Evolutionary conservation across 148 eudicot genomes (phyloP).

Genomic region (Salicornia ramosissima): DNA sequence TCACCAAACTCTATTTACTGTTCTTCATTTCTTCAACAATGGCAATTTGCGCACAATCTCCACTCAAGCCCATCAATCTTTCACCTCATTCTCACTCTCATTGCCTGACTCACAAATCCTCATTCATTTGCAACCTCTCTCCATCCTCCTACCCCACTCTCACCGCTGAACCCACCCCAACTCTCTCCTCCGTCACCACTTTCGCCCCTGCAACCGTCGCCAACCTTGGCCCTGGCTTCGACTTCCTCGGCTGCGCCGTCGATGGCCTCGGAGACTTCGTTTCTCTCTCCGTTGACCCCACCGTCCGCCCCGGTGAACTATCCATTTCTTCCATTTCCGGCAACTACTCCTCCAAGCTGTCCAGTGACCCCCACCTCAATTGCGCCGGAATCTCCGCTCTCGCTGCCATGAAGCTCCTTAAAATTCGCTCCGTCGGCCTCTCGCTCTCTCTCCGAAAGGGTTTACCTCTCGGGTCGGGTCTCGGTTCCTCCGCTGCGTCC

Average conservation of each 20-base stretch:
- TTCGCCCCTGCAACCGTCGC: conserved; percentile 99
- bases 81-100: conserved; percentile 14
- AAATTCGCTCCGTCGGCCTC: conserved; percentile 60
- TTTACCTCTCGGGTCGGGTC: conserved; percentile 81
- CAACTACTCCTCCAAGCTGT: conserved; percentile 32
- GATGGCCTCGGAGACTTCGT: conserved; percentile 78
- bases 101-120: conserved; percentile 2
- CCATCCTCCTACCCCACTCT: conserved; percentile 20
- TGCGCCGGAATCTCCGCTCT: conserved; percentile 93
- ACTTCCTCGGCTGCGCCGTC: conserved; percentile 92
- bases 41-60: conserved; percentile 33
- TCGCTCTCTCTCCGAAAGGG: conserved; percentile 71
- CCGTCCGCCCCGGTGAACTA: conserved; percentile 55
- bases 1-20: too few relatives aligned
- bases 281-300: conserved; percentile 47
- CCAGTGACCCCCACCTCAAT: conserved; percentile 53
- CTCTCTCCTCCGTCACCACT: conserved; percentile 58
- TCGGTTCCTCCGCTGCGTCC: conserved; percentile 87
- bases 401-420: conserved; percentile 68
- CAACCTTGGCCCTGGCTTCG: conserved; percentile 93
- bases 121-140: conserved; percentile 38
- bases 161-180: conserved; percentile 55
- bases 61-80: conserved; percentile 23
- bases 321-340: conserved; percentile 59
- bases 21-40: conserved; percentile 16